Conservation (phyloP, 768 basidiomycete species). For the Terana coerulea region DNA sequence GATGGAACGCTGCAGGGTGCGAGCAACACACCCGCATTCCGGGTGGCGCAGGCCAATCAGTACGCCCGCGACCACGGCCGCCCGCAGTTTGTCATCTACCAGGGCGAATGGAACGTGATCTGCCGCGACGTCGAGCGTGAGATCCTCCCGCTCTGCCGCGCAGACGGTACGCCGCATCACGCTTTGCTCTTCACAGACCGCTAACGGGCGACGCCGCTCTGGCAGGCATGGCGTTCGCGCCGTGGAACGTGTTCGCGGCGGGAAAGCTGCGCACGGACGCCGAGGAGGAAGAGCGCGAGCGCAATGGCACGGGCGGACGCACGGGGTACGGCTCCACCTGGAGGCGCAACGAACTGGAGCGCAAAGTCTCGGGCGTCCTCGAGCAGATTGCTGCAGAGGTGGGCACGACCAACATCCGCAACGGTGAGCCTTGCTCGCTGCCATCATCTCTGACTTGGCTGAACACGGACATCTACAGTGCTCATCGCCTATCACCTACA, state of each 20-base stretch:
- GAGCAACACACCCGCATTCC: constrained; percentile 30
- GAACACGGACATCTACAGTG: not conserved
- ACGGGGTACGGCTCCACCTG: constrained; percentile 36
- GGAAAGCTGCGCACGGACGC: constrained; percentile 35
- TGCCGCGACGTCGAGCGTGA: constrained; percentile 40
- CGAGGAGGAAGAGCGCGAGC: constrained; percentile 26
- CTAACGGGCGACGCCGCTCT: not conserved
- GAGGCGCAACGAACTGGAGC: constrained; percentile 42
- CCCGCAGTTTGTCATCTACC: constrained; percentile 37
- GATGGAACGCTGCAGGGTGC: constrained; percentile 14
- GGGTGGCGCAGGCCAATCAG: constrained; percentile 34
- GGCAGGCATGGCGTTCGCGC: constrained; percentile 31
- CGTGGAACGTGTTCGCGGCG: constrained; percentile 33
- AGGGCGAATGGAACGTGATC: constrained; percentile 30
- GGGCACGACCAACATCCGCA: not conserved
- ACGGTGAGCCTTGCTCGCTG: not conserved
- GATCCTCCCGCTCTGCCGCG: constrained; percentile 31
- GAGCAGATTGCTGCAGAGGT: constrained; percentile 15
- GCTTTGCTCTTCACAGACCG: constrained; percentile 1
- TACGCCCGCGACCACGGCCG: constrained; percentile 36
- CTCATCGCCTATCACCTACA: constrained; percentile 32
- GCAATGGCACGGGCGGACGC: constrained; percentile 31
- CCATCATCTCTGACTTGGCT: not conserved
- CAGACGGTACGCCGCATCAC: constrained; percentile 23
- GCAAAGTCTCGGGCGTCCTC: constrained; percentile 42